A percentile compares a stretch with the other conserved stretches of the same genome.
Conservation (phyloP, 805 yeast genomes). For the Wickerhamomyces queroliae region DNA sequence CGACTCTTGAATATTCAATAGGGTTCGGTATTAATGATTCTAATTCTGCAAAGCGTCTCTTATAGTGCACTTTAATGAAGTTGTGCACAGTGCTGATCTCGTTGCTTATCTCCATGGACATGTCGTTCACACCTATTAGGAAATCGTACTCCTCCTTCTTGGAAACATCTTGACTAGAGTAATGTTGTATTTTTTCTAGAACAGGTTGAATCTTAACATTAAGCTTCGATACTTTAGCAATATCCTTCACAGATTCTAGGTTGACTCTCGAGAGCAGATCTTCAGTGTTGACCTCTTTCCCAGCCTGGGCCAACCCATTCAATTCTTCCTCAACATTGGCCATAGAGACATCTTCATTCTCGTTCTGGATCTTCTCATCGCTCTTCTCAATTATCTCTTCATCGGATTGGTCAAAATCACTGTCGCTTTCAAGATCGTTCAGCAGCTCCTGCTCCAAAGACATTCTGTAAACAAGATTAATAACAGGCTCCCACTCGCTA, state of each 20-base stretch:
- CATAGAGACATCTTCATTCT: slow-evolving; percentile 5
- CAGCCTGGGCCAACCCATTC: slow-evolving; percentile 4
- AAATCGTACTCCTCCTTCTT: slow-evolving; percentile 38
- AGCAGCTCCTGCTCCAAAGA: slow-evolving; percentile 21
- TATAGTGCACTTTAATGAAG: slow-evolving; percentile 47
- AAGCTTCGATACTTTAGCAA: slow-evolving; percentile 10
- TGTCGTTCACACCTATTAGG: slow-evolving; percentile 46
- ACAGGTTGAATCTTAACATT: slow-evolving; percentile 11
- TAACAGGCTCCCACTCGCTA: not conserved
- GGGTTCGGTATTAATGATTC: slow-evolving; percentile 58
- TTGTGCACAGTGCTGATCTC: slow-evolving; percentile 48
- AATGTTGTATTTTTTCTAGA: slow-evolving; percentile 12
- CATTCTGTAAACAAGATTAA: slow-evolving; percentile 6
- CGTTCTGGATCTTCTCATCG: not conserved
- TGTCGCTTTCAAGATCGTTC: slow-evolving; percentile 28
- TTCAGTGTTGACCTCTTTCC: slow-evolving; percentile 10
- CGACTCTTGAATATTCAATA: slow-evolving; percentile 50
- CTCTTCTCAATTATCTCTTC: slow-evolving; percentile 11
- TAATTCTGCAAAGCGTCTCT: slow-evolving; percentile 65
- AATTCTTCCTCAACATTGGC: slow-evolving; percentile 1
- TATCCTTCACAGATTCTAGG: slow-evolving; percentile 9
- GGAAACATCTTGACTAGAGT: slow-evolving; percentile 12
- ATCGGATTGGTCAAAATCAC: slow-evolving; percentile 9
- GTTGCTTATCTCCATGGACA: slow-evolving; percentile 45
- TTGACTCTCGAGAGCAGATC: slow-evolving; percentile 5